A percentile compares a stretch with the other conserved stretches of the same genome.
Conservation (phyloP, 768 basidiomycete species). For the Hygrocybe punicea region DNA sequence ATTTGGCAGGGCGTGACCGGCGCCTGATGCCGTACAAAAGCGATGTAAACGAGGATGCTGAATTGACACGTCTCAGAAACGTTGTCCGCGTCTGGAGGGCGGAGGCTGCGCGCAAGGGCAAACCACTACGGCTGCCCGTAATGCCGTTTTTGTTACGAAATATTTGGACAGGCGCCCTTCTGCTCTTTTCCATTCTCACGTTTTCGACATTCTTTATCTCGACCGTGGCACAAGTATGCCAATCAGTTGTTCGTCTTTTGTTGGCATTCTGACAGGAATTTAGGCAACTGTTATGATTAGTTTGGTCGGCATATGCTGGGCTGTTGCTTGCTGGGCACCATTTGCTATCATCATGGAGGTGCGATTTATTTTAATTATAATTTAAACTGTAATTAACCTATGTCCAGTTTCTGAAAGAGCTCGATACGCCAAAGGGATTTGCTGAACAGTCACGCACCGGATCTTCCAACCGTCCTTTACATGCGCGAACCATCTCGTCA, state of each 20-base stretch:
- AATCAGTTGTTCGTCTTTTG: neutral
- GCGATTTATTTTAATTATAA: neutral
- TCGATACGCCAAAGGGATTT: conserved; percentile 40
- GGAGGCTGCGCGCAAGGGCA: conserved; percentile 74
- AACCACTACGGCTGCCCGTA: conserved; percentile 72
- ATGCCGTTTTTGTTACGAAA: conserved; percentile 91
- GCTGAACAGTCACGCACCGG: conserved; percentile 6
- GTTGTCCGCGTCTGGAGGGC: conserved; percentile 80
- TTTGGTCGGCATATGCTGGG: conserved; percentile 91
- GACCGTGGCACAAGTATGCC: conserved; percentile 64
- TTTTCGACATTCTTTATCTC: conserved; percentile 84
- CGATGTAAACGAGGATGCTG: conserved; percentile 73
- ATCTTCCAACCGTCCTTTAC: conserved; percentile 42
- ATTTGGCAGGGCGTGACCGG: conserved; percentile 76
- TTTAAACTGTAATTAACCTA: neutral
- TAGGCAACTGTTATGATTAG: conserved; percentile 81
- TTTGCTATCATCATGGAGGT: conserved; percentile 98
- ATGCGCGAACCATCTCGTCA: conserved; percentile 53
- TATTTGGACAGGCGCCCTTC: conserved; percentile 86
- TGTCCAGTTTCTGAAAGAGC: conserved; percentile 68
- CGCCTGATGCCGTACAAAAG: conserved; percentile 69
- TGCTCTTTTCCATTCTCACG: conserved; percentile 76
- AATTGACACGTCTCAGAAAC: conserved; percentile 63
- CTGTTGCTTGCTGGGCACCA: conserved; percentile 96
- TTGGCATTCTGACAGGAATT: neutral